Conservation (phyloP, 371 early-diverging fungal genomes). For the Lichtheimia ornata region DNA sequence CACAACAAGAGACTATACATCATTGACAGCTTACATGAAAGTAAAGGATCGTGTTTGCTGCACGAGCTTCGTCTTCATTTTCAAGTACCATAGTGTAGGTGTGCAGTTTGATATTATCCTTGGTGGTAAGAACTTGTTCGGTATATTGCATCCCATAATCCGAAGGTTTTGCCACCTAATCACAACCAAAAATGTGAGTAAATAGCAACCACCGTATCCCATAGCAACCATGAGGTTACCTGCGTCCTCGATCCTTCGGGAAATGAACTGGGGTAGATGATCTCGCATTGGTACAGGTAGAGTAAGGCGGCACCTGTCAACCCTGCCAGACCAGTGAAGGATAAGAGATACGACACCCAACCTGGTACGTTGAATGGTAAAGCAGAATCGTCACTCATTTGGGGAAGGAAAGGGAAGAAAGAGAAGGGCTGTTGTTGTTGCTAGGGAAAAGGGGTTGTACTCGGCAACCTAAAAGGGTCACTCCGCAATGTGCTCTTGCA, state of each 20-base stretch:
- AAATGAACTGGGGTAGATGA: slow-evolving; percentile 83
- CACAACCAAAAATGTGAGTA: no score
- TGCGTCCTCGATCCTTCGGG: slow-evolving; percentile 78
- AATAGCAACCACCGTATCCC: no score
- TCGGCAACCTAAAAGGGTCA: not conserved
- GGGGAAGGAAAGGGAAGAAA: not conserved
- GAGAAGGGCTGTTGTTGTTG: not conserved
- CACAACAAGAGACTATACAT: no score
- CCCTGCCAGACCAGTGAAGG: slow-evolving; percentile 26
- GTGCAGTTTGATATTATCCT: slow-evolving; percentile 77
- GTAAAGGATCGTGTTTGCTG: slow-evolving; percentile 78
- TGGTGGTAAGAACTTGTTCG: slow-evolving; percentile 78
- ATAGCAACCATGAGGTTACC: slow-evolving; percentile 33
- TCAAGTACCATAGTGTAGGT: slow-evolving; percentile 77
- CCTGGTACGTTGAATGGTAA: slow-evolving; percentile 18
- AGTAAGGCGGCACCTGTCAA: slow-evolving; percentile 24
- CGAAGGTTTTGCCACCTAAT: slow-evolving; percentile 74
- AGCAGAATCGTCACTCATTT: slow-evolving; percentile 12
- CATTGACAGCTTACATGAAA: slow-evolving; percentile 66
- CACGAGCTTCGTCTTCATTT: slow-evolving; percentile 54
- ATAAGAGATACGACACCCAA: slow-evolving; percentile 26
- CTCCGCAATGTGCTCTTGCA: no score
- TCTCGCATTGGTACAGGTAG: slow-evolving; percentile 65
- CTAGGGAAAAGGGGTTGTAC: not conserved
- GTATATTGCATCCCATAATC: slow-evolving; percentile 68